Evolutionary conservation across 2,329 filamentous ascomycete genomes (phyloP).

Genomic region (Diplodia seriata): DNA sequence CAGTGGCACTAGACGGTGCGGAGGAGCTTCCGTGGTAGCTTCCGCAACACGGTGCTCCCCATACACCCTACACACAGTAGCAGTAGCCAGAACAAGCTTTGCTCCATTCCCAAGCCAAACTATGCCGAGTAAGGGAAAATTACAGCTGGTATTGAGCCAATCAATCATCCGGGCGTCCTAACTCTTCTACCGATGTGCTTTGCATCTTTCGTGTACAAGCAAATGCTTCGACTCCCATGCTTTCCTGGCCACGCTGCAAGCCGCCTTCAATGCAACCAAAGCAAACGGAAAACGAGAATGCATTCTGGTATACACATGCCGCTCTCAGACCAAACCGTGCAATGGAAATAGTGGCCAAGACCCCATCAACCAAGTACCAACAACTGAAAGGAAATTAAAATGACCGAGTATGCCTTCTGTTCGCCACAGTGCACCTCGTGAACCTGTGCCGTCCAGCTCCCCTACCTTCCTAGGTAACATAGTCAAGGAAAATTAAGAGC

Average conservation of each 20-base stretch:
- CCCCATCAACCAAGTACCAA: not conserved
- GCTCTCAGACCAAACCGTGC: not conserved
- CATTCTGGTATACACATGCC: conserved; percentile 31
- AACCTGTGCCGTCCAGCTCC: conserved; percentile 11
- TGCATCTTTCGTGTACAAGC: too few species aligned
- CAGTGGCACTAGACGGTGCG: not conserved
- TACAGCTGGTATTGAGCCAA: too few species aligned
- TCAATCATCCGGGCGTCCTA: too few species aligned
- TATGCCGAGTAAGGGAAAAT: too few species aligned
- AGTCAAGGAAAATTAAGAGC: conserved; percentile 9
- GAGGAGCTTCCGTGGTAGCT: not conserved
- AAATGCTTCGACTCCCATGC: too few species aligned
- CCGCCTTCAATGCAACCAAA: too few species aligned
- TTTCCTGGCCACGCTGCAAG: too few species aligned
- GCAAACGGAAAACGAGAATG: conserved; percentile 7
- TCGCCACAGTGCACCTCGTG: conserved; percentile 8
- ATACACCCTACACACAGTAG: not conserved
- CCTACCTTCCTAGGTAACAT: conserved; percentile 2
- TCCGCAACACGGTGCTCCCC: not conserved
- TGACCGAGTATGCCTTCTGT: conserved; percentile 2
- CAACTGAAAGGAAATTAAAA: conserved; percentile 8
- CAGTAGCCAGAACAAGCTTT: not conserved
- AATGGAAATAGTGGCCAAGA: not conserved
- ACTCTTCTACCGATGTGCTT: too few species aligned
- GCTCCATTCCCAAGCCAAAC: too few species aligned